A percentile compares a stretch with the other conserved stretches of the same genome.
These are phyloP conservation scores for Zoysia japonica DNA, from an alignment of 176 grass and related monocot species.

Conservation along the genomic window DNA sequence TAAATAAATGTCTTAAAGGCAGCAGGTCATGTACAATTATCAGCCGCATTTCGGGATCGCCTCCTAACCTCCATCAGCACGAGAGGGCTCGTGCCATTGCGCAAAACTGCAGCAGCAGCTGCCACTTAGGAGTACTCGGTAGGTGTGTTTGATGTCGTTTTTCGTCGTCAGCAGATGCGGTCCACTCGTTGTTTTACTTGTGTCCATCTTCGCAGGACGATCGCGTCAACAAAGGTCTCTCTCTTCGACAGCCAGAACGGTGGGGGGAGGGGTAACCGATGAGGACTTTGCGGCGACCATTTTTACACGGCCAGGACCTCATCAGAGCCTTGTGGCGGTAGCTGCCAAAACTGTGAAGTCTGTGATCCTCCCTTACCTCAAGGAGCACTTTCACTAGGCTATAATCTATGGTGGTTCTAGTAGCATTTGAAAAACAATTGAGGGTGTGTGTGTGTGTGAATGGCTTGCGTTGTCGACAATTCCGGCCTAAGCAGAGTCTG, in stretches of 20 bases:
- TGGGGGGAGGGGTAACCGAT: background rate
- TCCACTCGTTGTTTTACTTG: background rate
- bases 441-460: background rate
- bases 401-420: background rate
- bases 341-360: accelerated
- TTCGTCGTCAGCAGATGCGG: constrained; percentile 1
- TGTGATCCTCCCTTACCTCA: no score
- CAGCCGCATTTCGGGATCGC: background rate
- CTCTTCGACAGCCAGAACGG: background rate
- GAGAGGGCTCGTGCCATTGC: background rate
- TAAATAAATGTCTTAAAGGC: no score
- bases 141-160: background rate
- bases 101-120: background rate
- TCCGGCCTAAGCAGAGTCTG: background rate
- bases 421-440: background rate
- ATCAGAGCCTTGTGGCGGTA: background rate
- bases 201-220: constrained; percentile 11
- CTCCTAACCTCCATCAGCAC: background rate
- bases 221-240: constrained; percentile 9
- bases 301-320: background rate
- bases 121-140: background rate
- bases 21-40: background rate
- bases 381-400: background rate
- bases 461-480: constrained; percentile 6
- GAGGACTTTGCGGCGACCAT: background rate